These are phyloP conservation scores for Penicillium sp. DNA, from an alignment of 2,329 filamentous ascomycete species.

Conservation along the genomic window DNA sequence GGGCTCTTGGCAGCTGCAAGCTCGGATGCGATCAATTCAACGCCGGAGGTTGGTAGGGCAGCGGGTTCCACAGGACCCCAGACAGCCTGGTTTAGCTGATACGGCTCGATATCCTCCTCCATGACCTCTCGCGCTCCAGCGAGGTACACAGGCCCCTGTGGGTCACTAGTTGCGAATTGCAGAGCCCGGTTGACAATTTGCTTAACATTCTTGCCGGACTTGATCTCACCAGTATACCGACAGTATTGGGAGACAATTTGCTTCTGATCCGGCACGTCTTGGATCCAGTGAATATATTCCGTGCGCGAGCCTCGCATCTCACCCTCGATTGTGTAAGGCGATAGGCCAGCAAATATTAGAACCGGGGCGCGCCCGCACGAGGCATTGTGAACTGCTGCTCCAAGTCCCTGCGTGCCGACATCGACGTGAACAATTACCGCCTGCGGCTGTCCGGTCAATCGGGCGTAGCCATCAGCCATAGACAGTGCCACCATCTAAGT, in stretches of 20 bases:
- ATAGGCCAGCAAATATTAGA: conserved; percentile 73
- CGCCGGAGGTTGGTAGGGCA: conserved; percentile 52
- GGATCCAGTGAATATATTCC: conserved; percentile 84
- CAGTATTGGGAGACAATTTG: conserved; percentile 82
- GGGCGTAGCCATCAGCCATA: conserved; percentile 78
- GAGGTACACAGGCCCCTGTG: conserved; percentile 76
- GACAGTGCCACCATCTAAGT: conserved; percentile 76
- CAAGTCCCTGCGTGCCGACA: conserved; percentile 75
- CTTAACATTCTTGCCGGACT: conserved; percentile 80
- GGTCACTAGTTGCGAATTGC: conserved; percentile 74
- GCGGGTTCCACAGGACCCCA: conserved; percentile 71
- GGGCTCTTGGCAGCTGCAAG: conserved; percentile 49
- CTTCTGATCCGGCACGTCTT: conserved; percentile 79
- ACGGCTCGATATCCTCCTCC: conserved; percentile 77
- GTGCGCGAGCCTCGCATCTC: conserved; percentile 74
- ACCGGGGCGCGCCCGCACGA: conserved; percentile 71
- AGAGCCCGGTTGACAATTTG: conserved; percentile 83
- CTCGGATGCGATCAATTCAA: conserved; percentile 44
- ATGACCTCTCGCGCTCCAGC: conserved; percentile 76
- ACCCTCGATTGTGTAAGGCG: conserved; percentile 72
- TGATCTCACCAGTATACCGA: conserved; percentile 77
- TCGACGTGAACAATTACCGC: conserved; percentile 78
- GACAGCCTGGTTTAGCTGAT: conserved; percentile 62
- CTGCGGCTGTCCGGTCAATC: conserved; percentile 68
- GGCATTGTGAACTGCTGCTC: conserved; percentile 75